Evolutionary conservation across 169 alveolate genomes (phyloP), one percentile per base, ranked within the genome.

Genomic region (Cryptosporidium ryanae): DNA sequence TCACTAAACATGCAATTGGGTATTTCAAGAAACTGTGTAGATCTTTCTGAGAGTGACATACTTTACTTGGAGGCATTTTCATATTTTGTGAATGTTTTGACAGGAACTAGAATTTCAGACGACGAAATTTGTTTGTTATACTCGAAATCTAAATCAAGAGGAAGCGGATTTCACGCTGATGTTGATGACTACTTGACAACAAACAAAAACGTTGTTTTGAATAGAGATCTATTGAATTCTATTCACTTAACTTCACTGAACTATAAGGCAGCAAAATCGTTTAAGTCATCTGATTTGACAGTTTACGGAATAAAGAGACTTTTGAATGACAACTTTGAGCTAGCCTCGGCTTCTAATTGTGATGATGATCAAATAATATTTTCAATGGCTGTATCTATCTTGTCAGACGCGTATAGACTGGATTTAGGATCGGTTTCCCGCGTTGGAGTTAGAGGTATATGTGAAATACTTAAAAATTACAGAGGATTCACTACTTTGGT

Each of bases 271-370:
- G 34, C 52, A 32, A 50, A 25, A 50, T 21, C 49, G 29, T 55
- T 68, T 25, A 7, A 46, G 23, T 50, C 43, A n/a, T 50, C 50
- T 15, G 15, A 52, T 17, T 64, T 68, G 2, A 68, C 83, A 3
- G 21, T 32, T 27, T 10, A 49, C 1, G 83, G 83, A 52, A 52
- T 68, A 4, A 68, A 68, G 57, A 68, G 23, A 32, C 46, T 68
- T 68, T 6, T 15, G 15, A 68, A 18, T 2, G 83, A 68, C 2
- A 68, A 68, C 13, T 31, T 4, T 17, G 54, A 52, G 13, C 17
- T 68, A 34, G 82, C 82, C 8, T 4, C 2, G 8, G 8, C 8
- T 0, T 52, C 63, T n/a, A 13, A 49, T 12, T 68, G 83, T 49
- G 27, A 7, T 1, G 48, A 17, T 12, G 61, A 68, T 32, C 25